A percentile compares a stretch with the other conserved stretches of the same genome.
These are phyloP conservation scores for Saccharomycopsis schoenii DNA, from an alignment of 805 yeast genomes.

Conservation along the genomic window DNA sequence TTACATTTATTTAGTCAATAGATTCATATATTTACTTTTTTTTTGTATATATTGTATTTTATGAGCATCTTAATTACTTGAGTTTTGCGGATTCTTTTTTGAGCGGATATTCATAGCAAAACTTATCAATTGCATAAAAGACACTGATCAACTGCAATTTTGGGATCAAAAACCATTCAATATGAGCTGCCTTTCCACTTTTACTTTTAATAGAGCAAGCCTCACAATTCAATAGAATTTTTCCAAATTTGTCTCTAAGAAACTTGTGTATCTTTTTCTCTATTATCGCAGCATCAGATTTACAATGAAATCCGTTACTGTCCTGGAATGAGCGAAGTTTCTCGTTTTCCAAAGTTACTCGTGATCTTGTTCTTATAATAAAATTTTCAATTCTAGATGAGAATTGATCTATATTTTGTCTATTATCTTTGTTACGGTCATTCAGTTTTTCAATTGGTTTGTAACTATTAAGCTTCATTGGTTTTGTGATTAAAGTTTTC, in stretches of 20 bases:
- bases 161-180: slow-evolving; percentile 51
- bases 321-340: slow-evolving; percentile 21
- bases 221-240: slow-evolving; percentile 39
- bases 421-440: neutral
- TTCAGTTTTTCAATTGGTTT: neutral
- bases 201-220: slow-evolving; percentile 28
- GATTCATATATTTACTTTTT: no score
- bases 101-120: slow-evolving; percentile 17
- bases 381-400: neutral
- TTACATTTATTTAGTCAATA: no score
- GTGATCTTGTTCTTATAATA: neutral
- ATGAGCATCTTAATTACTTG: neutral
- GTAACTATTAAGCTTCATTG: slow-evolving; percentile 5
- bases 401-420: neutral
- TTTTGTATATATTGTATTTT: no score
- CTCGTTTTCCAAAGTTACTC: neutral
- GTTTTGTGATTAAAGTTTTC: slow-evolving; percentile 15
- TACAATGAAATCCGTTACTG: slow-evolving; percentile 30
- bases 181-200: slow-evolving; percentile 29
- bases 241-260: slow-evolving; percentile 34
- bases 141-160: slow-evolving; percentile 29
- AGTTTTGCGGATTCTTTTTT: neutral
- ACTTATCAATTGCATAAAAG: slow-evolving; percentile 27
- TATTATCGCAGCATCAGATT: slow-evolving; percentile 25
- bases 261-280: slow-evolving; percentile 35